Evolutionary conservation across 345 rosid genomes (phyloP).

Genomic region (Aquilaria yunnanensis): DNA sequence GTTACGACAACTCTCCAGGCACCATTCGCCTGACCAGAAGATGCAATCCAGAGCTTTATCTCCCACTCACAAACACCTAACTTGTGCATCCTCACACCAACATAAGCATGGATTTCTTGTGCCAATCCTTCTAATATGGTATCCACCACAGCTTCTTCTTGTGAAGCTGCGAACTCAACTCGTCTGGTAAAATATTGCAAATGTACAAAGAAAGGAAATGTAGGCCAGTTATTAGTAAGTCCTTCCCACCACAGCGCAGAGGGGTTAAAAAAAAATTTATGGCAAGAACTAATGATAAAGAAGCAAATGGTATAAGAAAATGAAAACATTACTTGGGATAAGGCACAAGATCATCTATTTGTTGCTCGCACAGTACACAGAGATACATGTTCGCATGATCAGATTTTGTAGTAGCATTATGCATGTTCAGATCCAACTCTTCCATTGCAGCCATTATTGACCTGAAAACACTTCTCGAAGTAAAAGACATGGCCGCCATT

Average conservation of each 20-base stretch:
- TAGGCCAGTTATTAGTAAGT: background rate
- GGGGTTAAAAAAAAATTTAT: background rate
- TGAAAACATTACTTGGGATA: conserved; percentile 54
- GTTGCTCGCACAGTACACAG: conserved; percentile 81
- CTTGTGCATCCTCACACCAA: conserved; percentile 90
- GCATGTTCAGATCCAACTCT: conserved; percentile 91
- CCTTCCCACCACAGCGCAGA: background rate
- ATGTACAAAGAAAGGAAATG: conserved; percentile 13
- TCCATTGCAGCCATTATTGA: conserved; percentile 93
- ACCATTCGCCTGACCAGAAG: conserved; percentile 81
- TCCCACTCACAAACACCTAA: conserved; percentile 98
- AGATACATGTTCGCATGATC: conserved; percentile 98
- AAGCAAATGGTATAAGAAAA: background rate
- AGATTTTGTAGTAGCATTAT: conserved; percentile 67
- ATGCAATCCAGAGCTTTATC: conserved; percentile 88
- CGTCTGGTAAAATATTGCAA: conserved; percentile 49
- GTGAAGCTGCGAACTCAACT: conserved; percentile 59
- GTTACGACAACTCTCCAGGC: conserved; percentile 94
- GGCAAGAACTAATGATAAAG: conserved; percentile 8
- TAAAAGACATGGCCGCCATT: conserved; percentile 51
- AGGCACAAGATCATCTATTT: conserved; percentile 84
- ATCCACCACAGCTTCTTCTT: conserved; percentile 71
- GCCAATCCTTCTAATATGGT: conserved; percentile 72
- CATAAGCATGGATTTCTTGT: conserved; percentile 62
- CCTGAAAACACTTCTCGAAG: conserved; percentile 79